Evolutionary conservation across 768 basidiomycete genomes (phyloP).

Genomic region (Aureoboletus auriporus): DNA sequence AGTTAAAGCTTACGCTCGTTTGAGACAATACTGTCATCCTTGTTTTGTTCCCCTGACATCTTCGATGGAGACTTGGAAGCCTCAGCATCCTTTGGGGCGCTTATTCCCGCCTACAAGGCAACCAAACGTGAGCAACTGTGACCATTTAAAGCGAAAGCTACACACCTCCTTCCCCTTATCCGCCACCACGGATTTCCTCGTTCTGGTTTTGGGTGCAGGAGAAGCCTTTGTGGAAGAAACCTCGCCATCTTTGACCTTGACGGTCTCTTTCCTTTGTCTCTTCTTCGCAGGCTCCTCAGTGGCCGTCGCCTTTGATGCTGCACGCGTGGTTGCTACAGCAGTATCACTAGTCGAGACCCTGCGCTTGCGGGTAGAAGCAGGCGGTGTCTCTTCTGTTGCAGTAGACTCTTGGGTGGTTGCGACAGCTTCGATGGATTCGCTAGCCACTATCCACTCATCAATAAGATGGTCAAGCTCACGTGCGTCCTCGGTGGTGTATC

Average conservation of each 20-base stretch:
- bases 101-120: slow-evolving; percentile 9
- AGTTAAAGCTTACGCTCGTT: slow-evolving; percentile 10
- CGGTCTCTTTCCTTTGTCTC: slow-evolving; percentile 8
- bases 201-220: not conserved
- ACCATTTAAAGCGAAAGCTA: not conserved
- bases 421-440: not conserved
- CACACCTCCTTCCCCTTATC: slow-evolving; percentile 13
- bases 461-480: too few species aligned
- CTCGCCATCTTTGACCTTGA: slow-evolving; percentile 6
- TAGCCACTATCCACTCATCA: too few species aligned
- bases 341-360: slow-evolving; percentile 14
- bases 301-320: not conserved
- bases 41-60: slow-evolving; percentile 8
- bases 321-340: too few species aligned
- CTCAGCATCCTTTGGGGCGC: not conserved
- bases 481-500: too few species aligned
- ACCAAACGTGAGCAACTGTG: slow-evolving; percentile 1
- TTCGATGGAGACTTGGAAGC: slow-evolving; percentile 1
- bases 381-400: not conserved
- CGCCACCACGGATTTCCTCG: slow-evolving; percentile 4
- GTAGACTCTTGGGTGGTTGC: not conserved
- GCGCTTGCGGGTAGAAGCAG: slow-evolving; percentile 23
- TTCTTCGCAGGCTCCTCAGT: slow-evolving; percentile 16
- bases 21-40: not conserved
- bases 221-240: slow-evolving; percentile 8